Base-by-base conservation (phyloP, 1,284 basidiomycete species). In the Prillingera fragicola region DNA sequence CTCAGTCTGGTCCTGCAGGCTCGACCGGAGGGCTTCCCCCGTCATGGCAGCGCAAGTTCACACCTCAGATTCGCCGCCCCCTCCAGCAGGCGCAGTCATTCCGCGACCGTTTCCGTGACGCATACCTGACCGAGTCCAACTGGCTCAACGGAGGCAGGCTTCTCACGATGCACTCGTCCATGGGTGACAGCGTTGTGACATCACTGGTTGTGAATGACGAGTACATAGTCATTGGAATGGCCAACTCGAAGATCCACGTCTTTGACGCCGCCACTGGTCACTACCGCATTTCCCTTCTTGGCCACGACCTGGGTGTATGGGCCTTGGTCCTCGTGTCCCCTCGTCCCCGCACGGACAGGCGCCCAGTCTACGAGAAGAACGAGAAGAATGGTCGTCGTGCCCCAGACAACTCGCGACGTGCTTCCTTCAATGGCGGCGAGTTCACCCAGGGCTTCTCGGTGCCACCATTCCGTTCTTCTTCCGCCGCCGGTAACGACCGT, bases 301-400 rank as follows among this genome's bases (percentile, higher is more conserved):
- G 91, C 0, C 92, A 96, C 69, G 82, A 85, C 15, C 75, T 78
- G 8, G 94, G 94, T 9, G 91, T 97, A 1, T 97, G 94, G 94
- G 85, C 87, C 13, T 79, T 97, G 9, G 81, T 84, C 38, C 76
- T 97, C 27, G 81, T 78, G 15, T 63, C 63, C 10, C 60, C 66
- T 19, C 39, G 37, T 19, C 35, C 24, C 12, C 33, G 40, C 21
- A 27, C 34, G 24, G 25, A 28, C 38, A n/a, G 37, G 41, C 27
- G 22, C 14, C 19, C 21, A 25, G 26, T 6, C 12, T 19, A 25
- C 23, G 23, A 25, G 23, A 22, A 15, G 14, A 12, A 28, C n/a
- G 19, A 22, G 37, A 23, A 22, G 21, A 23, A 3, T 32, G 39
- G 28, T 35, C 28, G 18, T 18, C 17, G 21, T 32, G 36, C 18